Evolutionary conservation across 1,284 basidiomycete genomes (phyloP).

Genomic region (Ustilago cynodontis): DNA sequence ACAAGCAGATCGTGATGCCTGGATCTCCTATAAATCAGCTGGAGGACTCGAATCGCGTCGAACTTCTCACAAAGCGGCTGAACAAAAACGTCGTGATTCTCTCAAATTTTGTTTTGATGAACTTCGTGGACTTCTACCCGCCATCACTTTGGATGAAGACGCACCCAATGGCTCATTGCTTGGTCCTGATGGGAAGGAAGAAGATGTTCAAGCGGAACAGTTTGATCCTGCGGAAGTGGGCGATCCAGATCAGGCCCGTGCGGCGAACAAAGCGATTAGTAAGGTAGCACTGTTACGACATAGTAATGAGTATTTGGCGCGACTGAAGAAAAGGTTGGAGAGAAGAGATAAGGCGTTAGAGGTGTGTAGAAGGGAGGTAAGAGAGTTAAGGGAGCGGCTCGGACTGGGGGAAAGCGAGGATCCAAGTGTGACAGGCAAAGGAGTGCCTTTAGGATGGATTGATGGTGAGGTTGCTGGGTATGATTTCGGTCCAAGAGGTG

Average conservation of each 20-base stretch:
- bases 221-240: conserved; percentile 52
- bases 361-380: conserved; percentile 78
- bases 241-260: conserved; percentile 48
- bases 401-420: conserved; percentile 49
- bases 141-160: conserved; percentile 66
- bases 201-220: conserved; percentile 62
- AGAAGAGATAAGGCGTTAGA: conserved; percentile 85
- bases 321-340: conserved; percentile 82
- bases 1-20: conserved; percentile 55
- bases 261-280: conserved; percentile 81
- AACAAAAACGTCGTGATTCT: conserved; percentile 95
- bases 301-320: conserved; percentile 86
- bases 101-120: conserved; percentile 97
- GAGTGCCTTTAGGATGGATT: conserved; percentile 32
- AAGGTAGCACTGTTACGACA: conserved; percentile 92
- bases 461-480: conserved; percentile 9
- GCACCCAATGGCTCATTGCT: conserved; percentile 65
- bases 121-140: conserved; percentile 84
- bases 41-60: conserved; percentile 75
- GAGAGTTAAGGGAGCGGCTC: conserved; percentile 74
- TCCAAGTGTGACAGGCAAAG: conserved; percentile 36
- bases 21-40: conserved; percentile 54
- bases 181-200: conserved; percentile 61
- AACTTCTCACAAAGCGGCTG: conserved; percentile 94
- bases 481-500: conserved; percentile 1